Conservation (phyloP, 768 basidiomycete species). For the Terana coerulea region DNA sequence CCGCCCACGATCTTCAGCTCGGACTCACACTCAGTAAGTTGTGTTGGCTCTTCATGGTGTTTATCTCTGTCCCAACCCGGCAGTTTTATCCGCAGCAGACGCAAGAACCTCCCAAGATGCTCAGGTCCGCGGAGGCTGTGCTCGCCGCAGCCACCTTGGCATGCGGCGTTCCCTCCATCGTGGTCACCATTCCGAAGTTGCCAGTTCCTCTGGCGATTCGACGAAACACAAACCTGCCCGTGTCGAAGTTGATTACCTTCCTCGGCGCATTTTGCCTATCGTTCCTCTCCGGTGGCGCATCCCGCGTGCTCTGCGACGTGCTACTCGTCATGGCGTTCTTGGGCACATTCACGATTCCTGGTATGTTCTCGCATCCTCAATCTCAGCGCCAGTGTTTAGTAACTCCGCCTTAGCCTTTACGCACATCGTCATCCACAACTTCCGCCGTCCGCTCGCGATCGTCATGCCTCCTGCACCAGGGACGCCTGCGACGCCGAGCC, state of each 20-base stretch:
- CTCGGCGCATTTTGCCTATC: slow-evolving; percentile 41
- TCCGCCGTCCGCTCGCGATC: slow-evolving; percentile 81
- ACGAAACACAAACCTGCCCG: slow-evolving; percentile 37
- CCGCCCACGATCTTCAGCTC: slow-evolving; percentile 52
- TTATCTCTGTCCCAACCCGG: slow-evolving; percentile 1
- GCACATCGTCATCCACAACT: slow-evolving; percentile 80
- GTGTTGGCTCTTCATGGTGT: slow-evolving; percentile 19
- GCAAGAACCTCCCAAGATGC: background rate
- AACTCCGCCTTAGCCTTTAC: slow-evolving; percentile 46
- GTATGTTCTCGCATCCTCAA: slow-evolving; percentile 27
- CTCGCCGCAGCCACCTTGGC: slow-evolving; percentile 50
- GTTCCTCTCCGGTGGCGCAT: slow-evolving; percentile 38
- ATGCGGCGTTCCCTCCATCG: slow-evolving; percentile 53
- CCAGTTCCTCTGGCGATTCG: slow-evolving; percentile 43
- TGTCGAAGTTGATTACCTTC: slow-evolving; percentile 43
- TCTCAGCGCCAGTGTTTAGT: background rate
- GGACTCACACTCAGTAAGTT: slow-evolving; percentile 37
- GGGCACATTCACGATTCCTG: slow-evolving; percentile 62
- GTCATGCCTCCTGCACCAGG: slow-evolving; percentile 71
- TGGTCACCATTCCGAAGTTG: slow-evolving; percentile 52
- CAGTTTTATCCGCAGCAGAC: slow-evolving; percentile 8
- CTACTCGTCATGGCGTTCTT: slow-evolving; percentile 48
- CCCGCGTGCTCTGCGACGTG: slow-evolving; percentile 41
- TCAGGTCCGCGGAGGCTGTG: background rate
- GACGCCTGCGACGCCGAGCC: slow-evolving; percentile 23